phyloP scores from a whole-genome alignment of 1,139 yeast genomes.

The Geotrichum cucujoidarum region DNA sequence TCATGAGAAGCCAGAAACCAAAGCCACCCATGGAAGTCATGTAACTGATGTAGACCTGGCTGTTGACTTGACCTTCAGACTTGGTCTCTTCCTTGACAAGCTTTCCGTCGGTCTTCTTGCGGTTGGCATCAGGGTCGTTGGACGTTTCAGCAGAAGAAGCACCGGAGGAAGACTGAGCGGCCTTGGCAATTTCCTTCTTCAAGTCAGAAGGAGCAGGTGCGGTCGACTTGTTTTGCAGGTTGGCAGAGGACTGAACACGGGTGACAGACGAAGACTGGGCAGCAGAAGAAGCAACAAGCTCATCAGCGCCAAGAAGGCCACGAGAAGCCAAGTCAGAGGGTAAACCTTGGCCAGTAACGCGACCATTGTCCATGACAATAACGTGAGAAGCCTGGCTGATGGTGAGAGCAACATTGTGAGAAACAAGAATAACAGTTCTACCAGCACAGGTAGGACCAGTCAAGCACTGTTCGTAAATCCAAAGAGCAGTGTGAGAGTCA shows the following conservation, averaged over 20 bases:
- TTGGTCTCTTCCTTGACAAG: slow-evolving; percentile 75
- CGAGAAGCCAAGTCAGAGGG: slow-evolving; percentile 69
- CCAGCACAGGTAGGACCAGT: slow-evolving; percentile 78
- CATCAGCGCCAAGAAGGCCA: slow-evolving; percentile 75
- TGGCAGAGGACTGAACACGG: slow-evolving; percentile 39
- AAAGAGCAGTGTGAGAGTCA: slow-evolving; percentile 93
- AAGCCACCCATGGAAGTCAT: slow-evolving; percentile 62
- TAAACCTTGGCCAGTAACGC: slow-evolving; percentile 70
- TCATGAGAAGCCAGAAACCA: slow-evolving; percentile 46
- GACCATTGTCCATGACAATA: slow-evolving; percentile 79
- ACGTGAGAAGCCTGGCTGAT: slow-evolving; percentile 75
- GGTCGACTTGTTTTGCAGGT: background rate
- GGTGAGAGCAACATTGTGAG: slow-evolving; percentile 90
- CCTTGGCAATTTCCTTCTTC: slow-evolving; percentile 25
- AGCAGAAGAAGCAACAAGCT: slow-evolving; percentile 64
- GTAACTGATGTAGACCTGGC: slow-evolving; percentile 65
- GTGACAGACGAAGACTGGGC: slow-evolving; percentile 56
- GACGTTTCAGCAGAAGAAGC: slow-evolving; percentile 15
- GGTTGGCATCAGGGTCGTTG: slow-evolving; percentile 19
- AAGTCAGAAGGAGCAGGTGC: slow-evolving; percentile 20
- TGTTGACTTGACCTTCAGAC: slow-evolving; percentile 75
- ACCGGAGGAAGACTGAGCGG: slow-evolving; percentile 11
- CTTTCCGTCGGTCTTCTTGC: slow-evolving; percentile 44
- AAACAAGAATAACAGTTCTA: slow-evolving; percentile 85
- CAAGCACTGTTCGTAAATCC: slow-evolving; percentile 86